Evolutionary conservation across 1,284 basidiomycete species (phyloP).

Genomic region (Cystobasidiaceae sp.): DNA sequence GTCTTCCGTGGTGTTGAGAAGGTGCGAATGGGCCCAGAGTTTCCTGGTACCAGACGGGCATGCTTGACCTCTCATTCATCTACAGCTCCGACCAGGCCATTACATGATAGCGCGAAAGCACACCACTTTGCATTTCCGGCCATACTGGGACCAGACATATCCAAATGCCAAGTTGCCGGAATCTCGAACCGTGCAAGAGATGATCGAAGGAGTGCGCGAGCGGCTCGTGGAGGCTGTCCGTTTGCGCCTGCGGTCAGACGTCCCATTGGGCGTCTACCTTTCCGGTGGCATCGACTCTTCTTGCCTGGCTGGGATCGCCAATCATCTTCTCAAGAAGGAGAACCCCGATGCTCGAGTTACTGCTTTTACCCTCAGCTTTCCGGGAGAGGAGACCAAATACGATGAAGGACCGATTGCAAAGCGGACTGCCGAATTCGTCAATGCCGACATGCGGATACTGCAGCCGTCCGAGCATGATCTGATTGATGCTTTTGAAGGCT

Average conservation of each 20-base stretch:
- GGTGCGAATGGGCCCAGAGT: constrained; percentile 24
- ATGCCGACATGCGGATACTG: constrained; percentile 48
- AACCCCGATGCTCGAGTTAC: constrained; percentile 39
- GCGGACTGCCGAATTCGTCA: constrained; percentile 48
- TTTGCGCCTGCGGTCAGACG: constrained; percentile 49
- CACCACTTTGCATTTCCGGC: constrained; percentile 46
- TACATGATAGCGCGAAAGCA: constrained; percentile 44
- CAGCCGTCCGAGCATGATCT: constrained; percentile 48
- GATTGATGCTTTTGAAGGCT: constrained; percentile 48
- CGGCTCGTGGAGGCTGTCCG: constrained; percentile 48
- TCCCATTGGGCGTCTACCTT: constrained; percentile 50
- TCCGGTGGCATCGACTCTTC: constrained; percentile 50
- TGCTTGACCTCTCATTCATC: not conserved
- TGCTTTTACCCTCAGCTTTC: constrained; percentile 24
- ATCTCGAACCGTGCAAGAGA: constrained; percentile 45
- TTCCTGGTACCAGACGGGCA: not conserved
- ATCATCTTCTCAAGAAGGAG: constrained; percentile 47
- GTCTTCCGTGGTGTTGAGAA: constrained; percentile 47
- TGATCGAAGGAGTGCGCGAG: constrained; percentile 46
- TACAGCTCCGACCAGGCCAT: constrained; percentile 47
- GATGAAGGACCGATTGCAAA: constrained; percentile 47
- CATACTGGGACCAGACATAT: constrained; percentile 47
- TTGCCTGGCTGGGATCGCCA: constrained; percentile 49
- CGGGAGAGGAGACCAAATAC: constrained; percentile 43
- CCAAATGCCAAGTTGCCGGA: constrained; percentile 41